Conservation (phyloP, 441 rosid genomes). For the Bruguiera hainesii region DNA sequence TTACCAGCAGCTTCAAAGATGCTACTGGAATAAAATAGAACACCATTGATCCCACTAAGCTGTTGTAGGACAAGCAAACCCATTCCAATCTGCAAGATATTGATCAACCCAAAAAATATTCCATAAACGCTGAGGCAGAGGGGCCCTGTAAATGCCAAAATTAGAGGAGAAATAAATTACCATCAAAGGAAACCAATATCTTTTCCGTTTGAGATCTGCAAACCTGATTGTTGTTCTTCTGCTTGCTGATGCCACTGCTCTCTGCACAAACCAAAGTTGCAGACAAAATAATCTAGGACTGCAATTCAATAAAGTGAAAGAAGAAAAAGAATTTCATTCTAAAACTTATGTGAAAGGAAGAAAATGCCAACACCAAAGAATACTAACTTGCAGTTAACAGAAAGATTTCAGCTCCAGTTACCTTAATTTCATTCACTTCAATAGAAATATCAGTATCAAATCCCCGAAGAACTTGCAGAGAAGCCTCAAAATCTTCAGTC, state of each 20-base stretch:
- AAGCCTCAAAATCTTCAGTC: conserved; percentile 85
- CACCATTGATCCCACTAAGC: conserved; percentile 76
- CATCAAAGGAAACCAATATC: conserved; percentile 85
- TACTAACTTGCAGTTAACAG: conserved; percentile 4
- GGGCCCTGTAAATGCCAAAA: not conserved
- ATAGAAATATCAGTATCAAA: conserved; percentile 77
- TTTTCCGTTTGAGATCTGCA: conserved; percentile 72
- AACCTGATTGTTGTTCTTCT: conserved; percentile 60
- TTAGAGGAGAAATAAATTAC: conserved; percentile 30
- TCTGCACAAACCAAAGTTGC: conserved; percentile 35
- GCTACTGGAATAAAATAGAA: conserved; percentile 74
- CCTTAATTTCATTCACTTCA: conserved; percentile 94
- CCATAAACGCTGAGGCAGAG: not conserved
- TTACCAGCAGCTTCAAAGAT: conserved; percentile 78
- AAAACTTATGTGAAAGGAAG: not conserved
- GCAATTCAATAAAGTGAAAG: not conserved
- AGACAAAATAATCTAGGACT: conserved; percentile 14
- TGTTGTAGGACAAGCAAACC: conserved; percentile 81
- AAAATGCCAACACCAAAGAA: not conserved
- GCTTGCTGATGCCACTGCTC: conserved; percentile 63
- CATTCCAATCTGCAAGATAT: conserved; percentile 63
- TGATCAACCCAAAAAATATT: conserved; percentile 5
- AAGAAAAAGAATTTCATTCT: not conserved
- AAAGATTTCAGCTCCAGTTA: conserved; percentile 23
- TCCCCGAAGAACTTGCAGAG: conserved; percentile 89